Evolutionary conservation across 1,284 basidiomycete species (phyloP), one percentile per base, ranked within the genome.

Genomic region (Irpex sp.): DNA sequence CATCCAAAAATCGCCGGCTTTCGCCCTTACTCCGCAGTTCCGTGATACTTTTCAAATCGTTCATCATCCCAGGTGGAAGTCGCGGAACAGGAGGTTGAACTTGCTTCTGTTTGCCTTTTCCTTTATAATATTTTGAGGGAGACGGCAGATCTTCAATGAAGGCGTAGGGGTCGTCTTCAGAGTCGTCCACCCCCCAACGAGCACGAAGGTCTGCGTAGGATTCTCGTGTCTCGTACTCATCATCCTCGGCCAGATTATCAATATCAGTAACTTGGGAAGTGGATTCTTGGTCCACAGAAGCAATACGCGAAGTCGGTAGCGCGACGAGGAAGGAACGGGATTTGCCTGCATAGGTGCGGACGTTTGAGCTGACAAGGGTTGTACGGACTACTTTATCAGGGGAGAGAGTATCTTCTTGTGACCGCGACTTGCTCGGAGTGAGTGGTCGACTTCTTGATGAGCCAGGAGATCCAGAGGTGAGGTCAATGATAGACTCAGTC

Each of bases 11-110:
- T 17, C 90, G 78, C 65, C 91, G 78, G 60, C 81, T 86, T 74
- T 93, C 90, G n/a, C 91, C 91, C 71, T 89, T 90, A 68, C 83
- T 88, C 61, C 91, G 78, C 44, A 93, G 77, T 67, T 93, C 91
- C 0, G 88, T 89, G 57, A 92, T 91, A 65, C 89, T 92, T 71
- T 88, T 90, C 57, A 93, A 70, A 59, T 91, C 88, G 68, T 91
- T 92, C 77, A 85, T 85, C 82, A 87, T 85, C 13, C 84, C 85
- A 9, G 74, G 72, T 2, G 81, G 77, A 8, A 82, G 70, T 6
- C 75, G 73, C 4, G 67, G 63, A 11, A 74, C 72, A 54, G 69
- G 63, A 4, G 66, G 59, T 64, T 76, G 40, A 61, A 57, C 48
- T 66, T 69, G 67, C 65, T 73, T 71, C 73, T 66, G 65, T 64